A percentile compares a stretch with the other conserved stretches of the same genome.
These are phyloP conservation scores for Mortierella sp. DNA, from an alignment of 371 early-diverging fungal genomes.

Conservation along the genomic window DNA sequence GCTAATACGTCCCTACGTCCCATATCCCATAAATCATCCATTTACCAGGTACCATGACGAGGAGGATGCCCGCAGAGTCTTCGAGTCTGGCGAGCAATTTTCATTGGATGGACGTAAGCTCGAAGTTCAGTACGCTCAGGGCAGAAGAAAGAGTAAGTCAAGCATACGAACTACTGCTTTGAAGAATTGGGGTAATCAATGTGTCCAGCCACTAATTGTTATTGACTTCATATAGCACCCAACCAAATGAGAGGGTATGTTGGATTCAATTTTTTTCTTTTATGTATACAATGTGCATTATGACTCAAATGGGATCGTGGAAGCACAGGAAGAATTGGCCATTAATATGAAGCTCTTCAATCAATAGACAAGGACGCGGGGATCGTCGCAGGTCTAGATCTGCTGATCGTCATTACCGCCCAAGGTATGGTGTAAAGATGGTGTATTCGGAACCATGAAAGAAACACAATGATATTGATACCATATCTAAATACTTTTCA, in stretches of 20 bases:
- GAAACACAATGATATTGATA: neutral
- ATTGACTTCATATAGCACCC: slow-evolving; percentile 13
- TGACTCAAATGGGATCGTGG: neutral
- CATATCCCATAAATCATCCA: slow-evolving; percentile 3
- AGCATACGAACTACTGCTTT: neutral
- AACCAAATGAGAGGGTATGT: slow-evolving; percentile 47
- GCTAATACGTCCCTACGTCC: slow-evolving; percentile 11
- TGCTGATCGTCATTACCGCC: slow-evolving; percentile 36
- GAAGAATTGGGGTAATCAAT: too few species aligned
- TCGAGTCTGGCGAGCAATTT: slow-evolving; percentile 35
- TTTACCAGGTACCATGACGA: slow-evolving; percentile 39
- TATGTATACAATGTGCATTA: too few species aligned
- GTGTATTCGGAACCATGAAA: neutral
- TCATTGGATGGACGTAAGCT: slow-evolving; percentile 38
- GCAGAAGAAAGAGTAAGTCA: slow-evolving; percentile 43
- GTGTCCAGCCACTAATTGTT: neutral
- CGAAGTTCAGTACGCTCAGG: slow-evolving; percentile 41
- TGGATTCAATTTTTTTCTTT: slow-evolving; percentile 1
- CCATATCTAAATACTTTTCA: neutral
- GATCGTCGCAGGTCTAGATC: slow-evolving; percentile 43
- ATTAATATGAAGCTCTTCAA: neutral
- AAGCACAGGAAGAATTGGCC: neutral
- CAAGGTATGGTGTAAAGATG: slow-evolving; percentile 17
- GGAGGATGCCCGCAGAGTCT: slow-evolving; percentile 40
- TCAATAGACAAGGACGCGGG: slow-evolving; percentile 32